phyloP scores from a whole-genome alignment of 2,329 filamentous ascomycete species.

The Zasmidium angulare region DNA sequence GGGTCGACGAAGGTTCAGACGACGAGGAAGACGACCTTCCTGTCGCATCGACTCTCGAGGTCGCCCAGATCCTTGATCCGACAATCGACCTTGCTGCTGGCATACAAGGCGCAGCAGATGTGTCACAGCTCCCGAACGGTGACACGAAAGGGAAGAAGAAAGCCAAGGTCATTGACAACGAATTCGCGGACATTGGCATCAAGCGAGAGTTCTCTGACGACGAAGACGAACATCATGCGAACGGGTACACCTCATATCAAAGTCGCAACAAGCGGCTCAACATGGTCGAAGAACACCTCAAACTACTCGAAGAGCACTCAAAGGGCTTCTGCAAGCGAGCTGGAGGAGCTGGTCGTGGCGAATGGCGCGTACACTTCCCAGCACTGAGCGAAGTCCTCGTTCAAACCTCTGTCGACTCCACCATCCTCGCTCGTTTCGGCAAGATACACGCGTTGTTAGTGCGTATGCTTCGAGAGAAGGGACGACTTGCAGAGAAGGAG shows the following conservation, averaged over 20 bases:
- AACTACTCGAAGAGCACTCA: constrained; percentile 68
- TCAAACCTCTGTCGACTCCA: constrained; percentile 76
- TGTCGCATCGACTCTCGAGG: constrained; percentile 41
- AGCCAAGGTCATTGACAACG: constrained; percentile 20
- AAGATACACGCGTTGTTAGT: constrained; percentile 76
- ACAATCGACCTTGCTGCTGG: constrained; percentile 40
- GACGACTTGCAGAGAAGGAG: constrained; percentile 92
- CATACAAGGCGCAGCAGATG: constrained; percentile 24
- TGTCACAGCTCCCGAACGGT: constrained; percentile 24
- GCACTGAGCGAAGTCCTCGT: constrained; percentile 68
- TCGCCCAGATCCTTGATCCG: constrained; percentile 42
- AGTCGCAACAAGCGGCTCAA: constrained; percentile 49
- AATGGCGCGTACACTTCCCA: constrained; percentile 85
- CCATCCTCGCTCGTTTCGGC: constrained; percentile 76
- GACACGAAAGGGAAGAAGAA: constrained; percentile 29
- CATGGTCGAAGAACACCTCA: constrained; percentile 70
- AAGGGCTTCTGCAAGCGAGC: constrained; percentile 68
- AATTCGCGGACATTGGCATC: constrained; percentile 30
- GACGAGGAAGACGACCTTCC: constrained; percentile 40
- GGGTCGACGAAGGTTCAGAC: constrained; percentile 42
- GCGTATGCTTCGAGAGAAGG: constrained; percentile 79
- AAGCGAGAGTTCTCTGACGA: constrained; percentile 30
- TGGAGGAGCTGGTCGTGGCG: constrained; percentile 61
- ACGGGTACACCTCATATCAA: constrained; percentile 29
- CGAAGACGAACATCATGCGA: constrained; percentile 25